Evolutionary conservation across 306 rosid species (phyloP).

Genomic region (Luffa aegyptiaca): DNA sequence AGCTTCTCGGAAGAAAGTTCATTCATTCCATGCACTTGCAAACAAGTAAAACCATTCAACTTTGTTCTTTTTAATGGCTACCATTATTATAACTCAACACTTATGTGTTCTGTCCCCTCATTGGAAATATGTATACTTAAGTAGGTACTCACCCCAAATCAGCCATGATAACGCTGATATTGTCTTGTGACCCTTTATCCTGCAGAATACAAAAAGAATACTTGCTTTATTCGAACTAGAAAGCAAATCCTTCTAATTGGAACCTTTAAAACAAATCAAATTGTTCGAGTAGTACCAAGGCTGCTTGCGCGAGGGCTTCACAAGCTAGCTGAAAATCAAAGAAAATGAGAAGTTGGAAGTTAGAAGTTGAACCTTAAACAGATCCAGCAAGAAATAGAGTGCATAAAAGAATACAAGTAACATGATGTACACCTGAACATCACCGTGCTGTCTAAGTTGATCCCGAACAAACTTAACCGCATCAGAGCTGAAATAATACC

Average conservation of each 20-base stretch:
- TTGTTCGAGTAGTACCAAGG: constrained; percentile 37
- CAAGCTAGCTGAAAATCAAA: constrained; percentile 57
- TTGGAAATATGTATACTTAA: background rate
- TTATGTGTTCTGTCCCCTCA: background rate
- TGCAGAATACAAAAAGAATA: constrained; percentile 18
- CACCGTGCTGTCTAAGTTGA: constrained; percentile 73
- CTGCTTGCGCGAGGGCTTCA: constrained; percentile 85
- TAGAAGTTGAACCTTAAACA: no score
- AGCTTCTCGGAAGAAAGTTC: background rate
- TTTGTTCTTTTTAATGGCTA: background rate
- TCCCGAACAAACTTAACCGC: constrained; percentile 72
- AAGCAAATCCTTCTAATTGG: background rate
- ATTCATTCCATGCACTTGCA: background rate
- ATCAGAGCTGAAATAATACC: constrained; percentile 62
- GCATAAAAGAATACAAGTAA: background rate
- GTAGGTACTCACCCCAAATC: constrained; percentile 65
- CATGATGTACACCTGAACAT: constrained; percentile 57
- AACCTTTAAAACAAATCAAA: background rate
- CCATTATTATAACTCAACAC: background rate
- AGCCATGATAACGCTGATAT: constrained; percentile 82
- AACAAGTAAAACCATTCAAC: background rate
- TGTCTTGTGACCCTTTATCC: constrained; percentile 82
- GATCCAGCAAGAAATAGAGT: background rate
- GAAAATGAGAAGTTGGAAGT: background rate
- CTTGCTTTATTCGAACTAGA: background rate